Conservation (phyloP, 257 asterid species). For the Lantana camara region DNA sequence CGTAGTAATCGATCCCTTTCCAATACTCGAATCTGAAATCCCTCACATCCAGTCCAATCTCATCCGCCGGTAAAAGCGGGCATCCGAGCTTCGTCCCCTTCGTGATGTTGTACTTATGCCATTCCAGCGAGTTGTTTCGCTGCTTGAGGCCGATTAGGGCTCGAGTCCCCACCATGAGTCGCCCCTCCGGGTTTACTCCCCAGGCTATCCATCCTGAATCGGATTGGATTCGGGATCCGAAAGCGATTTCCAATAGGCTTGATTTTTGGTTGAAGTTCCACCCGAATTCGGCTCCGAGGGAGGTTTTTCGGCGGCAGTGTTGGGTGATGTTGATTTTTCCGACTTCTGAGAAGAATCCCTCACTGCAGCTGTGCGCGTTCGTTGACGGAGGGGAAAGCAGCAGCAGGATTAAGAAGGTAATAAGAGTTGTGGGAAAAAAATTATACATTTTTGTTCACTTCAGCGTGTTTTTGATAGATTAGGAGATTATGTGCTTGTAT, state of each 20-base stretch:
- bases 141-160: slow-evolving; percentile 59
- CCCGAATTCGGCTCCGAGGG: slow-evolving; percentile 46
- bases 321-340: slow-evolving; percentile 11
- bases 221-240: slow-evolving; percentile 38
- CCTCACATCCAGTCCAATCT: slow-evolving; percentile 33
- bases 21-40: slow-evolving; percentile 14
- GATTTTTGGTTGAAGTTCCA: slow-evolving; percentile 37
- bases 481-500: neutral
- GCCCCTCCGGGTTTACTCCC: slow-evolving; percentile 61
- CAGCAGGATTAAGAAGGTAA: neutral
- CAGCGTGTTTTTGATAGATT: neutral
- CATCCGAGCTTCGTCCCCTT: slow-evolving; percentile 42
- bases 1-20: slow-evolving; percentile 9
- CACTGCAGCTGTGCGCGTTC: slow-evolving; percentile 36
- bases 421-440: neutral
- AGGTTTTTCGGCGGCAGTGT: slow-evolving; percentile 39
- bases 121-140: neutral
- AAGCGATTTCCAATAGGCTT: slow-evolving; percentile 43
- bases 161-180: slow-evolving; percentile 56
- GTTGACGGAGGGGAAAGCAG: slow-evolving; percentile 16
- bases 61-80: slow-evolving; percentile 33
- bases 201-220: slow-evolving; percentile 65
- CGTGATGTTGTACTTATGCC: slow-evolving; percentile 38
- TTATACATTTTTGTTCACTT: slow-evolving; percentile 15
- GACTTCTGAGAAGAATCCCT: slow-evolving; percentile 27